Conservation (phyloP, 139 green algal genomes). For the Chlamydomonas incerta region DNA sequence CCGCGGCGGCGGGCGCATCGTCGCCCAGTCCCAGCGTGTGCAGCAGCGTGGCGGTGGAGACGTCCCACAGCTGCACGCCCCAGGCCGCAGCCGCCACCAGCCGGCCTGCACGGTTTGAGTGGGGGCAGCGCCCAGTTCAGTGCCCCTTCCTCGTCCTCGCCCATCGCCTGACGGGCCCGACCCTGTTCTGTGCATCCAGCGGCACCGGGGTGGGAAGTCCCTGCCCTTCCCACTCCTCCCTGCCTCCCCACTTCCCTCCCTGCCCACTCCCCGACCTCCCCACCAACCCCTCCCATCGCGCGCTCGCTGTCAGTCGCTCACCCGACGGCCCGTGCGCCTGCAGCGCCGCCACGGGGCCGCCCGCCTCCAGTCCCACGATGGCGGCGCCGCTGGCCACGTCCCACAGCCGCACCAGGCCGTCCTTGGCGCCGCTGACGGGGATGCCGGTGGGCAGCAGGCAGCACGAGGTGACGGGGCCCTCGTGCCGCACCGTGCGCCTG, state of each 20-base stretch:
- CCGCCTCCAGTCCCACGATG: constrained; percentile 53
- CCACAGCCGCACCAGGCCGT: constrained; percentile 62
- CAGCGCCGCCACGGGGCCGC: constrained; percentile 37
- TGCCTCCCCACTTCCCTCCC: too few relatives aligned
- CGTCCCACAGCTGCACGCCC: constrained; percentile 54
- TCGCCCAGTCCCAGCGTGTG: constrained; percentile 12
- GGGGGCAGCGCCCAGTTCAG: too few relatives aligned
- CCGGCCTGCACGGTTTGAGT: constrained; percentile 47
- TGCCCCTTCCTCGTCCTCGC: too few relatives aligned
- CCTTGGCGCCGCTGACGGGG: constrained; percentile 51
- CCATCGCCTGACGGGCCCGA: too few relatives aligned
- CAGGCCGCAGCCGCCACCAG: constrained; percentile 34
- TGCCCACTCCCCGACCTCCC: too few relatives aligned
- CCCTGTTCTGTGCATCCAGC: too few relatives aligned
- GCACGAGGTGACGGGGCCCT: constrained; percentile 43
- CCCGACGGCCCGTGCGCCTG: constrained; percentile 42
- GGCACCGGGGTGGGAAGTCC: too few relatives aligned
- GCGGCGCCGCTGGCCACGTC: constrained; percentile 45
- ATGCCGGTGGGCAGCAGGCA: constrained; percentile 46
- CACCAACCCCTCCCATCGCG: too few relatives aligned
- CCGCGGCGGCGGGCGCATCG: neutral
- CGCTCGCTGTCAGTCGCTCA: too few relatives aligned
- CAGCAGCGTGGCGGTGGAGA: constrained; percentile 47
- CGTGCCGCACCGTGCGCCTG: constrained; percentile 55
- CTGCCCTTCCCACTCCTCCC: too few relatives aligned